Conservation (phyloP, 345 rosid genomes). For the Bruguiera parviflora region DNA sequence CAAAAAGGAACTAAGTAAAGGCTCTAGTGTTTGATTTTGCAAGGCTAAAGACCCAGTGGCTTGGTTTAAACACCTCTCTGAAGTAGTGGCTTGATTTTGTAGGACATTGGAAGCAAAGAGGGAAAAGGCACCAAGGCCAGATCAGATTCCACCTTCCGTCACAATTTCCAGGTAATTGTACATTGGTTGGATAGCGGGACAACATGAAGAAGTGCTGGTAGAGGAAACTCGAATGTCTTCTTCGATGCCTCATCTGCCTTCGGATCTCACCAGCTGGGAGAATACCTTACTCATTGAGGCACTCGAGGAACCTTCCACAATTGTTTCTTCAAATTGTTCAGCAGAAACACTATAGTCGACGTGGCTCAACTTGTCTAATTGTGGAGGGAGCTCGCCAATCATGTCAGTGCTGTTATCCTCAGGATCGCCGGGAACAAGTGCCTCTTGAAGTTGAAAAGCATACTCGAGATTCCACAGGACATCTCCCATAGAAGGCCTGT, state of each 20-base stretch:
- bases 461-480: conserved; percentile 16
- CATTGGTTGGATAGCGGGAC: no score
- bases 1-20: background rate
- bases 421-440: conserved; percentile 11
- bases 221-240: no score
- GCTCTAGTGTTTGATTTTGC: background rate
- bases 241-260: conserved; percentile 12
- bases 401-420: conserved; percentile 22
- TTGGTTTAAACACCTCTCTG: background rate
- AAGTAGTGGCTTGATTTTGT: background rate
- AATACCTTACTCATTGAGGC: conserved; percentile 22
- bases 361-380: conserved; percentile 13
- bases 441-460: conserved; percentile 18
- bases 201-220: no score
- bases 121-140: no score
- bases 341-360: conserved; percentile 3
- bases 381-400: conserved; percentile 24
- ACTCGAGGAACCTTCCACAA: conserved; percentile 11
- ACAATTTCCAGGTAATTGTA: no score
- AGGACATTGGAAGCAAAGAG: background rate
- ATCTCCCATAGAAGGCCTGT: conserved; percentile 16
- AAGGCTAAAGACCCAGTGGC: background rate
- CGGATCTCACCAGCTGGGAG: conserved; percentile 21
- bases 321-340: conserved; percentile 6
- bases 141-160: no score